Evolutionary conservation across 2,329 filamentous ascomycete species (phyloP), one percentile per base, ranked within the genome.

Genomic region (Grosmannia clavigera): DNA sequence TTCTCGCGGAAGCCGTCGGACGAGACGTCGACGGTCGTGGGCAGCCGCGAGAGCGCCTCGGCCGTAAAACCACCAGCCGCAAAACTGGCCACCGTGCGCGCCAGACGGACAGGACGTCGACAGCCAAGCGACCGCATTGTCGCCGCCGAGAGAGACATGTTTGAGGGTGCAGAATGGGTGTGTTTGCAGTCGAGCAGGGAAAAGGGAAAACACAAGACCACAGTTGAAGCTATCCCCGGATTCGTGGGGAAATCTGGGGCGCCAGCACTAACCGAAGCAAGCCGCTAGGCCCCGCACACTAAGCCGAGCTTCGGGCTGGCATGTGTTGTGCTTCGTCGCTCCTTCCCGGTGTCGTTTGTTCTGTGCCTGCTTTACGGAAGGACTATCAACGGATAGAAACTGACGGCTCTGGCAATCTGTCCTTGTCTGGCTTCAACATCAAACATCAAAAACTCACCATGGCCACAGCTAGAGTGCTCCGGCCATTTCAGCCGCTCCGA

Each of bases 1-100:
- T 97, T 97, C 68, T 95, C 87, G 68, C 81, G 82, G 78, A 88
- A 97, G 67, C 90, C 86, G 35, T 84, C 76, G 5, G 90, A 92
- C 4, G 82, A 82, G 3, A 86, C 80, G 72, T 97, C 92, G 66
- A 96, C 81, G 53, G 80, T 76, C 46, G 84, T 89, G 62, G 84
- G 87, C 40, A 97, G 77, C 52, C 90, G 80, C 7, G 92, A 96
- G 63, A 96, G 86, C 60, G 63, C 61, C n/a, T 90, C 87, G 64
- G 83, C 82, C 43, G 90, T 89, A 75, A 96, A 90, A 72, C 91
- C 84, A 2, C 86, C 82, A 63, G 90, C 83, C 10, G 87, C 89
- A 72, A 95, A 92, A 52, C 83, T 90, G 61, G 92, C 87, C 66
- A 88, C 78, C 19, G 19, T 9, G 6, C 54, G 54, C 5, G 54